Conservation (phyloP, 2,329 filamentous ascomycete species). For the Chrysosporium keratinophilum region DNA sequence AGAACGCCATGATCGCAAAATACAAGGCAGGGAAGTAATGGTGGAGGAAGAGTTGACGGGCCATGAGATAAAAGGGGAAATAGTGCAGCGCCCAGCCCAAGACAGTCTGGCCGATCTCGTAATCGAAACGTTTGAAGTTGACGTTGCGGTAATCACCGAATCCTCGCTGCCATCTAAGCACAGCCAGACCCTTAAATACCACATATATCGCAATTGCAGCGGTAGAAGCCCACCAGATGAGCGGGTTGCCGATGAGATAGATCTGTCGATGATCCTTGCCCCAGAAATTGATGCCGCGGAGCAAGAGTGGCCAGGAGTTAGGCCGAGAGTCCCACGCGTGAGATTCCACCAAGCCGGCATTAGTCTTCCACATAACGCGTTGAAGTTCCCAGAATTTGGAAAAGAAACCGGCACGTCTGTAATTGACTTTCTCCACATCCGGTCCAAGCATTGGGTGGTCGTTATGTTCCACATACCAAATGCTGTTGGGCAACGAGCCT, state of each 20-base stretch:
- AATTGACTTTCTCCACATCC: conserved; percentile 87
- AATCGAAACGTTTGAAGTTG: conserved; percentile 93
- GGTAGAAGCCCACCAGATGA: conserved; percentile 89
- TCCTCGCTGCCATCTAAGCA: conserved; percentile 89
- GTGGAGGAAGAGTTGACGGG: conserved; percentile 93
- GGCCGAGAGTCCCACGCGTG: conserved; percentile 98
- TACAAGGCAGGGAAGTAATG: conserved; percentile 97
- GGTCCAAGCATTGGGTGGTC: conserved; percentile 65
- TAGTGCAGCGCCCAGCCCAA: conserved; percentile 97
- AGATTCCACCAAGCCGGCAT: conserved; percentile 88
- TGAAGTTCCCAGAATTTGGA: conserved; percentile 97
- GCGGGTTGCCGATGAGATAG: conserved; percentile 87
- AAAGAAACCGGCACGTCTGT: conserved; percentile 86
- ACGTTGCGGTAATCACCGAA: conserved; percentile 73
- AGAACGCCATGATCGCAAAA: conserved; percentile 82
- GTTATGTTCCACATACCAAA: conserved; percentile 95
- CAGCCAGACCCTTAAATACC: conserved; percentile 73
- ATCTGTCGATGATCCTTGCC: conserved; percentile 87
- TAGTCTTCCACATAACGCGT: conserved; percentile 97
- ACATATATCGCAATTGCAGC: conserved; percentile 65
- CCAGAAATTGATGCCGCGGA: conserved; percentile 98
- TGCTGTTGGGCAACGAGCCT: conserved; percentile 85
- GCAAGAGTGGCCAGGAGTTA: conserved; percentile 80
- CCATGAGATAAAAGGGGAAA: conserved; percentile 98
- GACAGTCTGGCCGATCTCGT: conserved; percentile 82